Base-by-base conservation (phyloP, 1,284 basidiomycete species). In the Ganoderma multipileum region DNA sequence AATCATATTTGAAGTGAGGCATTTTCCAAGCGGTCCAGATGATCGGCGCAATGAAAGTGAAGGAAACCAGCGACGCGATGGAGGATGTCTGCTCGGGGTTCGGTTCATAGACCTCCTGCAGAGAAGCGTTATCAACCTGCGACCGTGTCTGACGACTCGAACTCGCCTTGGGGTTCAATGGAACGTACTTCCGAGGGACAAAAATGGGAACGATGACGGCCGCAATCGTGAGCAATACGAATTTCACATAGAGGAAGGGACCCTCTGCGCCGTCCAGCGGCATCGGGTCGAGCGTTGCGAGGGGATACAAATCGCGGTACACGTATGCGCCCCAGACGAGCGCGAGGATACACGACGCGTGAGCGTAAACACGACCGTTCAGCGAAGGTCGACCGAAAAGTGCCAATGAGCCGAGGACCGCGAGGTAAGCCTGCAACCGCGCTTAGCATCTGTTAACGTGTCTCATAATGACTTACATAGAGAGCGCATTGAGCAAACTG, bases 221-320 rank as follows among this genome's bases (percentile, higher is more conserved):
- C 0, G 80, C 79, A n/a, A 84, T 65, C 8, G 80, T 73, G 9
- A 87, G 79, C 12, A 87, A 28, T 73, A 81, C 68, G 76, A 81
- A 59, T 63, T 80, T 80, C 1, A 65, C 67, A 79, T 80, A 83
- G 1, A 82, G 70, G 23, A 80, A 52, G n/a, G 72, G 58, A 1
- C 81, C 81, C 60, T 81, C 80, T 1, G 73, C 63, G 28, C 74
- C 68, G 70, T 88, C 87, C 2, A 76, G 71, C 0, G 85, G 83
- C 2, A 64, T 58, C 12, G 83, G 76, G 55, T 79, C 76, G 71
- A 77, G 81, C 0, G 85, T 87, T 41, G 82, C 74, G 14, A 85
- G 70, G 2, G 87, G 87, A 79, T 81, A 87, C 33, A 88, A 69
- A 72, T 89, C 84, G 42, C 86, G 82, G 71, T 86, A 86, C 18